Base-by-base conservation (phyloP, 2,329 filamentous ascomycete species). In the Remersonia thermophila region DNA sequence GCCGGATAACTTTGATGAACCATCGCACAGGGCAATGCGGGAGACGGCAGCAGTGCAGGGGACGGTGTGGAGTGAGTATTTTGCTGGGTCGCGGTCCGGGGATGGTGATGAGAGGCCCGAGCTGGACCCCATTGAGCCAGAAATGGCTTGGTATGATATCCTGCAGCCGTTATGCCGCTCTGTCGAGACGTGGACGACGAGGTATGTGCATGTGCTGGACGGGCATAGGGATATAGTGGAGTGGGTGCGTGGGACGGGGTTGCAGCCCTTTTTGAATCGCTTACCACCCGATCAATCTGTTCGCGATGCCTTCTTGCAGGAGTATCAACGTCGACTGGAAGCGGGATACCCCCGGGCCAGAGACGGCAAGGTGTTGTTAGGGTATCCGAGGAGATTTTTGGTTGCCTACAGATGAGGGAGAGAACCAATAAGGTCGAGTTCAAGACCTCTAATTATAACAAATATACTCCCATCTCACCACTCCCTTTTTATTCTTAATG, bases 171-270 rank as follows among this genome's bases (percentile, higher is more conserved):
- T 64, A 2, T 63, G 60, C 36, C 45, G 51, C 0, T 46, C 44
- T 2, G 57, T 77, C 2, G 56, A 72, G 42, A 50, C 76, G 1
- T 77, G 71, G 67, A 61, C 66, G 30, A 70, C 68, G 1, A 50
- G 54, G 28, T 77, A 77, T 42, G 30, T 33, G 18, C 39, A 38
- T 23, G 39, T 30, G 33, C 27, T 41, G 30, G 36, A 27, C 3
- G 35, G 13, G 2, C 20, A 23, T 7, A 18, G 8, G 10, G 65
- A 59, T 1, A 67, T 77, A 29, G 65, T 76, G 5, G 71, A 75
- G 50, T 77, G 73, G 73, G 66, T 77, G 3, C 67, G 65, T 43
- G 67, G 69, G 0, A 73, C 69, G 0, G 73, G 70, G 0, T 48
- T 77, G 44, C 58, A 62, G 44, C 73, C 73, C 0, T 77, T 62